A percentile compares a stretch with the other conserved stretches of the same genome.
These are phyloP conservation scores for Sarocladium kiliense DNA, from an alignment of 2,329 filamentous ascomycete species.

Conservation along the genomic window DNA sequence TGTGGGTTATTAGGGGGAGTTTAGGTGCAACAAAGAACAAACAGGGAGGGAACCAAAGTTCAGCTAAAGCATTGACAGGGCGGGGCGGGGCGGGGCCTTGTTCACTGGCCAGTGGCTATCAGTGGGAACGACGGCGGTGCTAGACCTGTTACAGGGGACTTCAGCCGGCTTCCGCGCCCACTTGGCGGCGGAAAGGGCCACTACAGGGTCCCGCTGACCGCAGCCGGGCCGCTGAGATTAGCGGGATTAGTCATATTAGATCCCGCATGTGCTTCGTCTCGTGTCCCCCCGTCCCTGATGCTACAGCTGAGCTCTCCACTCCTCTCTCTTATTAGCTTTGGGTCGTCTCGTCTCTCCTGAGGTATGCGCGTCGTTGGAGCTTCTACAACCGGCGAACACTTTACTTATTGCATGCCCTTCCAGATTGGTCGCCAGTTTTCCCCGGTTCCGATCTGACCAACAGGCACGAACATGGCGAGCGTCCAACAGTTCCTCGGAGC, in stretches of 20 bases:
- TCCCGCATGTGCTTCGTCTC: not conserved
- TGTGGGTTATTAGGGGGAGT: not conserved
- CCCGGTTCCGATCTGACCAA: not conserved
- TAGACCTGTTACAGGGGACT: not conserved
- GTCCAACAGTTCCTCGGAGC: not conserved
- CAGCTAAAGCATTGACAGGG: not conserved
- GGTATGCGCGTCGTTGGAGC: not conserved
- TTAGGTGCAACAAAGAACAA: not conserved
- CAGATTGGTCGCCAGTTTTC: not conserved
- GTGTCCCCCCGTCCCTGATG: not conserved
- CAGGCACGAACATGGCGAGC: not conserved
- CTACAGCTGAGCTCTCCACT: not conserved
- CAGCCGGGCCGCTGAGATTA: slow-evolving; percentile 1
- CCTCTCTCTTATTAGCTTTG: not conserved
- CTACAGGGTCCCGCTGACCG: not conserved
- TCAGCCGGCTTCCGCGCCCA: not conserved
- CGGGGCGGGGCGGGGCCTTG: not conserved
- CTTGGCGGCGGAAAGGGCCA: not conserved
- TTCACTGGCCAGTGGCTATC: not conserved
- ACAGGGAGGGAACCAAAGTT: not conserved
- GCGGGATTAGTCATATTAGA: slow-evolving; percentile 1
- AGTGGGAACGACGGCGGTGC: not conserved
- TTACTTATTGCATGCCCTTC: not conserved
- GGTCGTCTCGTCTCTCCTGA: not conserved
- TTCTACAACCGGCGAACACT: not conserved